Conservation (phyloP, 106 monocot species). For the Dendrobium catenatum region DNA sequence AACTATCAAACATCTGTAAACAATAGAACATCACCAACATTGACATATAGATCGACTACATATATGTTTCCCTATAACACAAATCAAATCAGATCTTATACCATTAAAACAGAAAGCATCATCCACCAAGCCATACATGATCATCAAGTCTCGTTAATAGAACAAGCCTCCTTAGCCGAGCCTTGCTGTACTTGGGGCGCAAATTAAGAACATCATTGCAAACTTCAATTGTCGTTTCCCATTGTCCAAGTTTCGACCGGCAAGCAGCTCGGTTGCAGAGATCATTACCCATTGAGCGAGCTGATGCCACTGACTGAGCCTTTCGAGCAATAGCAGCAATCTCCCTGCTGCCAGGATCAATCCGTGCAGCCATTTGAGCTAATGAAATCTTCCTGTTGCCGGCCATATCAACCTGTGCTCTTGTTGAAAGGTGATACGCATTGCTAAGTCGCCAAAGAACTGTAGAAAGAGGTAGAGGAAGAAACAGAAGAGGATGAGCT, state of each 20-base stretch:
- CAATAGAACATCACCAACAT: neutral
- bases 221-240: constrained; percentile 33
- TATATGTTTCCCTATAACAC: neutral
- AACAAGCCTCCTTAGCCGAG: too few species aligned
- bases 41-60: neutral
- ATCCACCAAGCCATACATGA: too few species aligned
- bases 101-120: too few species aligned
- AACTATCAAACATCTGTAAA: neutral
- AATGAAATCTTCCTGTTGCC: constrained; percentile 51
- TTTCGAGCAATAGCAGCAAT: constrained; percentile 22
- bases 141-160: too few species aligned
- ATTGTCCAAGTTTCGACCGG: constrained; percentile 36
- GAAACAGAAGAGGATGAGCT: neutral
- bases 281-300: constrained; percentile 49
- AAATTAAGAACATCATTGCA: constrained; percentile 28
- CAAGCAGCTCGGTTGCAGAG: constrained; percentile 79
- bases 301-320: constrained; percentile 25
- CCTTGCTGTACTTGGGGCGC: constrained; percentile 51
- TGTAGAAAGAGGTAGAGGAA: neutral
- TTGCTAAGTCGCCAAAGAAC: constrained; percentile 44
- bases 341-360: constrained; percentile 51
- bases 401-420: constrained; percentile 67
- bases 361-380: constrained; percentile 38
- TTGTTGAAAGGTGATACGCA: constrained; percentile 45
- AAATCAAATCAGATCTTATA: neutral